phyloP scores from a whole-genome alignment of 805 yeast genomes.

The Starmerella vitae region DNA sequence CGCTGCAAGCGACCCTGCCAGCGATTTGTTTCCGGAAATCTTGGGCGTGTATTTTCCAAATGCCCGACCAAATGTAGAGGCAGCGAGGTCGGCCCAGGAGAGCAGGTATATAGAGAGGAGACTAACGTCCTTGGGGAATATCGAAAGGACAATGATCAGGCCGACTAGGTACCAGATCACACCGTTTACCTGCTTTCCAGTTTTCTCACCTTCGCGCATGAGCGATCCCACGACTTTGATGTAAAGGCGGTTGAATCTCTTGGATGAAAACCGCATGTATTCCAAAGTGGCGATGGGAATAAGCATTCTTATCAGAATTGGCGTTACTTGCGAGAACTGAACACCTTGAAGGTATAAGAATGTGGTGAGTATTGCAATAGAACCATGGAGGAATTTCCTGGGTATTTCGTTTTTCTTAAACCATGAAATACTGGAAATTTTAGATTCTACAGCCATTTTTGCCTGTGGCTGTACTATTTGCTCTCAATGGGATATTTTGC shows the following conservation, averaged over 20 bases:
- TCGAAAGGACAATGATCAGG: constrained; percentile 49
- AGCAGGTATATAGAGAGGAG: constrained; percentile 63
- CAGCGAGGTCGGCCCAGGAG: constrained; percentile 97
- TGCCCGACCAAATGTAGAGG: constrained; percentile 80
- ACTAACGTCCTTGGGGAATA: constrained; percentile 68
- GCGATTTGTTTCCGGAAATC: constrained; percentile 57
- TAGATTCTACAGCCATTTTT: background rate
- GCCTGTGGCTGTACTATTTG: too few relatives aligned
- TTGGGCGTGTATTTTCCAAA: constrained; percentile 77
- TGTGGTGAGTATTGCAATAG: constrained; percentile 73
- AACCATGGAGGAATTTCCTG: constrained; percentile 74
- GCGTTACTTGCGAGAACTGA: constrained; percentile 42
- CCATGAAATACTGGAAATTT: constrained; percentile 20
- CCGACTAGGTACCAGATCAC: constrained; percentile 81
- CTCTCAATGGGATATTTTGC: too few relatives aligned
- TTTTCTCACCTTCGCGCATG: constrained; percentile 72
- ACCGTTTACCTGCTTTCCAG: constrained; percentile 51
- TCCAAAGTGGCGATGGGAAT: constrained; percentile 49
- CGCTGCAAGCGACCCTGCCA: constrained; percentile 87
- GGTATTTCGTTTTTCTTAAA: constrained; percentile 76
- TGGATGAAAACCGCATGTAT: constrained; percentile 46
- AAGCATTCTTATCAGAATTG: constrained; percentile 46
- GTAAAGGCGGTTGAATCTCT: constrained; percentile 50
- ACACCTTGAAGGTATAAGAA: constrained; percentile 54
- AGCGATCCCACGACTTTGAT: constrained; percentile 60